Base-by-base conservation (phyloP, 116 monocot genomes). In the Cymodocea nodosa region DNA sequence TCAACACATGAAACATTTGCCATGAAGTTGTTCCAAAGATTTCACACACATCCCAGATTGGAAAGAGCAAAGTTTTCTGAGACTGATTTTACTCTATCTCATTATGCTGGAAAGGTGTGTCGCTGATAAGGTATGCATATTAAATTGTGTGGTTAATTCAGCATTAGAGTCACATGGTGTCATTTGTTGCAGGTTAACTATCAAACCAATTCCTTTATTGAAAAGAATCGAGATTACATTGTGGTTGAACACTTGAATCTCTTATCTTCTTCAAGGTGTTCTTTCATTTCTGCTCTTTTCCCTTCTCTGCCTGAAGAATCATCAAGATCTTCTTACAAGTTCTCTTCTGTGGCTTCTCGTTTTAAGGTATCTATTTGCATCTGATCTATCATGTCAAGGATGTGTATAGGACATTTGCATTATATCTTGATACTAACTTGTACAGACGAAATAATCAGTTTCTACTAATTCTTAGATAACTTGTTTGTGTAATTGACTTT, bases 51-150 rank as follows among this genome's bases (percentile, higher is more conserved):
- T 80, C 51, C 77, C 15, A 85, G 95, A 73, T 75, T 95, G 60
- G 85, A 85, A 68, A 95, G 85, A 70, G 70, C 60, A 17, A 95
- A 90, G 70, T 83, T 95, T 63, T 95, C 85, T 34, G 85, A 79
- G 71, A 83, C 87, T 53, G 85, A 90, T 85, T 95, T 95, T 73
- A 74, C 82, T 12, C 19, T 95, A 36, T 83, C 85, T 15, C 95
- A 95, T 74, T 95, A 90, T 83, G 95, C 95, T 68, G 95, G 95
- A 85, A 95, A 87, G 87, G 95, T 79, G 81, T 75, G 71, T 73
- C 15, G 23, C 6, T 50, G 44, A 22, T 18, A 18, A 23, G 49
- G 4, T 37, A 39, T 50, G 23, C 15, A 17, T 23, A 7, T 15
- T 23, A 20, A 17, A 23, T 65, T 20, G 9, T 49, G 1, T 15